These are phyloP conservation scores for Boletus patriciae DNA, from an alignment of 768 basidiomycete species.

Conservation along the genomic window DNA sequence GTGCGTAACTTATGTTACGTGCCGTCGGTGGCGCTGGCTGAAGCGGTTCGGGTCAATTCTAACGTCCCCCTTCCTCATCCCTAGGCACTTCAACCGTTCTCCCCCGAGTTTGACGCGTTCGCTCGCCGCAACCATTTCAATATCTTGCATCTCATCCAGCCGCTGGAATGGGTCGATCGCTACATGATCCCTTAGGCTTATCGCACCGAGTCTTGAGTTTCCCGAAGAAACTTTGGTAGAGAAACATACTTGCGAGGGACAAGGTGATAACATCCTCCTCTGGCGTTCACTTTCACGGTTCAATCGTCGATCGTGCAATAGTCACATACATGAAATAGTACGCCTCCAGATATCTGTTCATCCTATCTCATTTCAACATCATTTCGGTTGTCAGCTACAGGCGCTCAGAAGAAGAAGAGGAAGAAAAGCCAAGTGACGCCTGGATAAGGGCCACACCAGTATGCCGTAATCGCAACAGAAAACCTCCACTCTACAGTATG, in stretches of 20 bases:
- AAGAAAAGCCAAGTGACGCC: constrained; percentile 50
- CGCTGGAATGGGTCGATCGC: neutral
- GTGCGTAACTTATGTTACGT: constrained; percentile 33
- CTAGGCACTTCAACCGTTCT: constrained; percentile 43
- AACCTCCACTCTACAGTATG: too few species aligned
- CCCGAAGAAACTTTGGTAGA: constrained; percentile 52
- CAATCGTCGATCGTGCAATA: constrained; percentile 21
- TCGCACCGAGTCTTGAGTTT: constrained; percentile 51
- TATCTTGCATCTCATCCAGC: constrained; percentile 44
- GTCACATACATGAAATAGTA: constrained; percentile 47
- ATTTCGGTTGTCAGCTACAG: constrained; percentile 41
- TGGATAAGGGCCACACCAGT: constrained; percentile 61
- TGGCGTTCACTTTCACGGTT: constrained; percentile 38
- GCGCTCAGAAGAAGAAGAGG: constrained; percentile 47
- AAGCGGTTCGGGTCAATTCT: constrained; percentile 42
- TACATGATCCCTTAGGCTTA: constrained; percentile 34
- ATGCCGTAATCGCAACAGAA: too few species aligned
- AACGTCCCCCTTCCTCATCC: constrained; percentile 49
- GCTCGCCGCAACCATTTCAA: constrained; percentile 51
- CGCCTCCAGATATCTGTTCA: constrained; percentile 7
- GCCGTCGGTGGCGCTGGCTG: neutral
- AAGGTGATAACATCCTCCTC: constrained; percentile 36
- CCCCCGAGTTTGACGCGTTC: constrained; percentile 53
- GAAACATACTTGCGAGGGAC: constrained; percentile 43
- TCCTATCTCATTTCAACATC: neutral